Conservation (phyloP, 2,329 filamentous ascomycete genomes). For the Myriosclerotinia curreyana region DNA sequence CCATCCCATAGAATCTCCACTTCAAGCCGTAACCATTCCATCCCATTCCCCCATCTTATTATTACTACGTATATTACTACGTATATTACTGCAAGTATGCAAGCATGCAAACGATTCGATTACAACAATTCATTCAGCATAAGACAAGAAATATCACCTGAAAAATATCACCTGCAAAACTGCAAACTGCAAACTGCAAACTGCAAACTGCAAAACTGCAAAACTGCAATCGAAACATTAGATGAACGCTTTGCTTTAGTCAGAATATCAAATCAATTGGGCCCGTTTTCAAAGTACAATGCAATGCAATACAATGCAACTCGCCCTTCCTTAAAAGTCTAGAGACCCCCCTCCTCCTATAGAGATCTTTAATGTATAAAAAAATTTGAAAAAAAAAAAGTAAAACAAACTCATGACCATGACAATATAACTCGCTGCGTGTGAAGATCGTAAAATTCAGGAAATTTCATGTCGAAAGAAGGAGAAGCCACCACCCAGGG, state of each 20-base stretch:
- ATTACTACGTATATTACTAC: no score
- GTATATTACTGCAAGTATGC: not conserved
- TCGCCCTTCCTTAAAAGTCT: slow-evolving; percentile 34
- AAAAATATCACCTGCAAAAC: not conserved
- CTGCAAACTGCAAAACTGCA: not conserved
- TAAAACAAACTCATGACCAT: slow-evolving; percentile 27
- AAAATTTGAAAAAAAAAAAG: slow-evolving; percentile 37
- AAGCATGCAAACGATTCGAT: slow-evolving; percentile 3
- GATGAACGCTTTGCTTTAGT: slow-evolving; percentile 20
- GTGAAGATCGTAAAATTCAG: slow-evolving; percentile 36
- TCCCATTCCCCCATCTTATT: no score
- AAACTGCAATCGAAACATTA: not conserved
- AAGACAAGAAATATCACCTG: not conserved
- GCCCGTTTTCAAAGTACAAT: slow-evolving; percentile 32
- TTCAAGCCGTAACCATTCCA: slow-evolving; percentile 6
- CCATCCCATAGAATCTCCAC: not conserved
- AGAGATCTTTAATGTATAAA: slow-evolving; percentile 36
- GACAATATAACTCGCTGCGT: slow-evolving; percentile 35
- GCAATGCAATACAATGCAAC: no score
- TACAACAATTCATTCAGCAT: slow-evolving; percentile 16
- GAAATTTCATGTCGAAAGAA: slow-evolving; percentile 27
- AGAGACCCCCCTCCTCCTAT: slow-evolving; percentile 31
- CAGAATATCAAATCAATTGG: slow-evolving; percentile 37
- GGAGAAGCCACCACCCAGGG: slow-evolving; percentile 26
- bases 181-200: not conserved